phyloP scores from a whole-genome alignment of 2,329 filamentous ascomycete genomes.

The Triangularia setosa region DNA sequence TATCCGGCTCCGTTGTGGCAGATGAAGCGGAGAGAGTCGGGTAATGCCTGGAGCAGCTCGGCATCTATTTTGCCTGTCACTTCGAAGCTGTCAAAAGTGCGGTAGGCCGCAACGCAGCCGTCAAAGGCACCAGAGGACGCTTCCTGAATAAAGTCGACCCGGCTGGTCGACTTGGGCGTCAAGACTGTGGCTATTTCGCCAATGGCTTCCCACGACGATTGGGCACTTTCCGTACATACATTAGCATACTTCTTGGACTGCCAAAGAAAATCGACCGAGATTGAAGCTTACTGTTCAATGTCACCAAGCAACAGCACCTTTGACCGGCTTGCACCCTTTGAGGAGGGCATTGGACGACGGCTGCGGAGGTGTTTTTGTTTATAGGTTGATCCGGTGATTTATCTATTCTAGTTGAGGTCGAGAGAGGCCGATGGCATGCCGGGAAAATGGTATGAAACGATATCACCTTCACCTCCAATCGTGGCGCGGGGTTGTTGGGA shows the following conservation, averaged over 20 bases:
- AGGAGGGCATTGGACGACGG: neutral
- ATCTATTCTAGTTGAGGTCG: neutral
- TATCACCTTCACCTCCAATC: neutral
- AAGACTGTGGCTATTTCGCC: constrained; percentile 62
- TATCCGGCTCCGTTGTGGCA: constrained; percentile 74
- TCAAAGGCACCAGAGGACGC: constrained; percentile 62
- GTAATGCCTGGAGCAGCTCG: constrained; percentile 60
- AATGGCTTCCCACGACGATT: constrained; percentile 61
- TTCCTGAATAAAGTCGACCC: constrained; percentile 66
- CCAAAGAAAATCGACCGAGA: neutral
- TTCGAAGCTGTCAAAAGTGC: constrained; percentile 62
- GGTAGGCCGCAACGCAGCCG: constrained; percentile 61
- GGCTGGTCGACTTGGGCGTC: constrained; percentile 55
- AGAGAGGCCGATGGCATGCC: neutral
- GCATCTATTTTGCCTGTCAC: constrained; percentile 68
- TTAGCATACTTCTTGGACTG: neutral
- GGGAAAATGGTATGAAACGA: neutral
- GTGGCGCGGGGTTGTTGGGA: neutral
- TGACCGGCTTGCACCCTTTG: neutral
- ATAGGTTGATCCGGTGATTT: neutral
- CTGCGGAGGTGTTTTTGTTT: neutral
- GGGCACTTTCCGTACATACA: constrained; percentile 47
- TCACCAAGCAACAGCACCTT: neutral
- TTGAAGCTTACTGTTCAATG: neutral
- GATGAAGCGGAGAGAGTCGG: constrained; percentile 52